Conservation (phyloP, 164 flowering plant species). For the Stephania cephalantha region DNA sequence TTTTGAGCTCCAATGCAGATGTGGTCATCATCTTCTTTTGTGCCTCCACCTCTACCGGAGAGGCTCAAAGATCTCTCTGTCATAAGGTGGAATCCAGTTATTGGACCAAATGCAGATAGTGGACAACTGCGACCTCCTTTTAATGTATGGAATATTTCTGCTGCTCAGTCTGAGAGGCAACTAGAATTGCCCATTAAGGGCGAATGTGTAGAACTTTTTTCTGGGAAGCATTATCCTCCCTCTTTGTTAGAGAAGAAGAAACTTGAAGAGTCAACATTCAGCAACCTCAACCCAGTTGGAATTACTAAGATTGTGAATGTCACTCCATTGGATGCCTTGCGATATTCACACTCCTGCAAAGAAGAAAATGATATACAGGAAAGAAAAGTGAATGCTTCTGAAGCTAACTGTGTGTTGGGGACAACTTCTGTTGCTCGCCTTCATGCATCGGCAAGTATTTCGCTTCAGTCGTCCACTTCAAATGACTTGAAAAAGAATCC, state of each 20-base stretch:
- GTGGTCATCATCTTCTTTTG: constrained; percentile 44
- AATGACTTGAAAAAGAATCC: constrained; percentile 32
- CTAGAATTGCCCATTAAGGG: constrained; percentile 39
- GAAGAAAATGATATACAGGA: constrained; percentile 14
- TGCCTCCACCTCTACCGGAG: constrained; percentile 28
- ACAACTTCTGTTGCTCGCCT: constrained; percentile 29
- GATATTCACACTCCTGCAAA: constrained; percentile 6
- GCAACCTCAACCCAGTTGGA: constrained; percentile 32
- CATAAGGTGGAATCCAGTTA: constrained; percentile 51
- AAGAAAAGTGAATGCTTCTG: constrained; percentile 14
- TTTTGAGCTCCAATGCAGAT: constrained; percentile 54
- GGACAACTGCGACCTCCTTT: constrained; percentile 60
- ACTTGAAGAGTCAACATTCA: constrained; percentile 38
- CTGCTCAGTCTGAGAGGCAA: constrained; percentile 40
- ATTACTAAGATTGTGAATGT: constrained; percentile 39
- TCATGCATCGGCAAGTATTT: constrained; percentile 27
- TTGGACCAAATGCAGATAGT: constrained; percentile 50
- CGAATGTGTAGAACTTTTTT: constrained; percentile 33
- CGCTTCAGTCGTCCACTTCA: constrained; percentile 24
- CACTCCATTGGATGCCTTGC: constrained; percentile 21
- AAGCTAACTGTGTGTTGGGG: constrained; percentile 32
- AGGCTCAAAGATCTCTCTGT: constrained; percentile 54
- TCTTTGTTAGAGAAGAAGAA: constrained; percentile 38
- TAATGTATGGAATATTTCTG: constrained; percentile 38
- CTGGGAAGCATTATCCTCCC: constrained; percentile 27